Evolutionary conservation across 306 rosid species (phyloP).

Genomic region (Sicyos baderoa): DNA sequence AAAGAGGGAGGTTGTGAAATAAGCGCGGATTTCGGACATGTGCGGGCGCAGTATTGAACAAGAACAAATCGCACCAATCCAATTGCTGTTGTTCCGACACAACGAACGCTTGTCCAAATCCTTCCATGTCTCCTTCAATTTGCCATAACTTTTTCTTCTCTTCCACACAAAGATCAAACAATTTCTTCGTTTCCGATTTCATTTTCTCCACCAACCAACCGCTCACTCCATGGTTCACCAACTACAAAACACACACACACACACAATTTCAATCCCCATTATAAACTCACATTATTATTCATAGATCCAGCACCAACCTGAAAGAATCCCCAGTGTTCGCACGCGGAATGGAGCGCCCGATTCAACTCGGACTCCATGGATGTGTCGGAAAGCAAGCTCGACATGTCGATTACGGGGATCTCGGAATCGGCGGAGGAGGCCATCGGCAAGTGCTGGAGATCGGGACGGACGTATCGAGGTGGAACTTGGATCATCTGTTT

Average conservation of each 20-base stretch:
- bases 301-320: too few species aligned
- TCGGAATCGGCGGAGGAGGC: background rate
- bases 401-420: constrained; percentile 7
- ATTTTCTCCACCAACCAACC: constrained; percentile 31
- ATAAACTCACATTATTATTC: too few species aligned
- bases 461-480: background rate
- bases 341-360: background rate
- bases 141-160: constrained; percentile 52
- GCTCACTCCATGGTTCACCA: constrained; percentile 49
- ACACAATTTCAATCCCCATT: too few species aligned
- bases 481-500: background rate
- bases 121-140: constrained; percentile 34
- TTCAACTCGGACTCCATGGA: background rate
- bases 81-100: constrained; percentile 31
- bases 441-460: background rate
- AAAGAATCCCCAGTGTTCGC: constrained; percentile 13
- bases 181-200: constrained; percentile 29
- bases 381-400: background rate
- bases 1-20: constrained; percentile 40
- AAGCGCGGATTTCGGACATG: constrained; percentile 37
- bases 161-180: constrained; percentile 41
- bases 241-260: constrained; percentile 14
- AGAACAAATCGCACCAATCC: constrained; percentile 52
- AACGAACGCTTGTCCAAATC: constrained; percentile 60
- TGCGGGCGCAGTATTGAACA: constrained; percentile 30